Base-by-base conservation (phyloP, 2,329 filamentous ascomycete species). In the Colletotrichum sp. region DNA sequence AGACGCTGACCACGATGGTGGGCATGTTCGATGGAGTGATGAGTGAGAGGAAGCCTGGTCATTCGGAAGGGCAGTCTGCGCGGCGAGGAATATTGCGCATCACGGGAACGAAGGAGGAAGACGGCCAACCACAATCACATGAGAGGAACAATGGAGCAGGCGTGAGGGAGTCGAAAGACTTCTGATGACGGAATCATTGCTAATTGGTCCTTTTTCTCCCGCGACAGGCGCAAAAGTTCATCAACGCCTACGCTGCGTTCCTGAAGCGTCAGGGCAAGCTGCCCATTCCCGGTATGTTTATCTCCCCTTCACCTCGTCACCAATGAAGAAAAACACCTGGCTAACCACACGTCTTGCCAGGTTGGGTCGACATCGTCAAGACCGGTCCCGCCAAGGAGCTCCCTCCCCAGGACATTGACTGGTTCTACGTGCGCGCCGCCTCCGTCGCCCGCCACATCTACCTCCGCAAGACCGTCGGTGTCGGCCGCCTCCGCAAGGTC, bases 291-390 rank as follows among this genome's bases (percentile, higher is more conserved):
- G 94, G 95, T 96, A 92, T 86, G 93, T 90, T 34, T 62, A 4
- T 6, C 24, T 30, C 21, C 68, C n/a, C 68, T 60, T 36, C 18
- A 4, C 13, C 52, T 6, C 4, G 2, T 26, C 2, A 26, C 26
- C 18, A 2, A 49, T 0, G 18, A 12, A 57, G 6, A 0, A 26
- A 0, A 3, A 59, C 24, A 59, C 8, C 55, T 16, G 13, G 55
- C 55, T 59, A 59, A 59, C 55, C 55, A 21, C 26, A 15, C 21
- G 8, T 30, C 26, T n/a, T 18, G 30, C 12, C 77, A 98, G 96
- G 95, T 91, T 99, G 96, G 96, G 96, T 98, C 88, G 97, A 99
- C 88, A 98, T 96, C 85, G 97, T 99, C 91, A 99, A 99, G 95
- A 98, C 96, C 83, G 96, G 95, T 85, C 92, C 94, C 87, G 94